Conservation (phyloP, 1,284 basidiomycete species). For the Apiotrichum siamense region DNA sequence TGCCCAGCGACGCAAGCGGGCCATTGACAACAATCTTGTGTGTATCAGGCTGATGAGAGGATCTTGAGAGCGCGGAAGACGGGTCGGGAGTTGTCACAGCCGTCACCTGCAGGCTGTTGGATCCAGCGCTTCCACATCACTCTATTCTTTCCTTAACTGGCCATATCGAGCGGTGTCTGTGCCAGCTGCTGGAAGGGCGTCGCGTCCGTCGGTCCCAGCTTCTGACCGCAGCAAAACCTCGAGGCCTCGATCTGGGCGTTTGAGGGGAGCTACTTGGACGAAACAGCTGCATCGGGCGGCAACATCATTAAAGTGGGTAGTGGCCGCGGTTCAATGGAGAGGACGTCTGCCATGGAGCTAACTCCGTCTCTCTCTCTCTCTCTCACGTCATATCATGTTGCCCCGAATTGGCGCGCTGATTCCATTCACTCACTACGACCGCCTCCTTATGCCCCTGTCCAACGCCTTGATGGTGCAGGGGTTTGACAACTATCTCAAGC, state of each 20-base stretch:
- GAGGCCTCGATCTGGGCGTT: slow-evolving; percentile 50
- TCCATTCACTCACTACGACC: not conserved
- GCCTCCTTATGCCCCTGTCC: not conserved
- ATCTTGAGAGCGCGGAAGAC: too few relatives aligned
- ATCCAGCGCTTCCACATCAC: not conserved
- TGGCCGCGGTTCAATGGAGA: too few relatives aligned
- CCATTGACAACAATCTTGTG: slow-evolving; percentile 37
- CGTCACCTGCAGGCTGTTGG: not conserved
- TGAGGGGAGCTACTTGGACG: slow-evolving; percentile 51
- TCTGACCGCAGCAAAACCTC: slow-evolving; percentile 45
- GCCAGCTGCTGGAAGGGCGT: too few relatives aligned
- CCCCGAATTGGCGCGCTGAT: not conserved
- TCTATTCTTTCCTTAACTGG: too few relatives aligned
- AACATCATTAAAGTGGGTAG: slow-evolving; percentile 48
- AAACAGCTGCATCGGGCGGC: slow-evolving; percentile 44
- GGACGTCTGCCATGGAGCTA: too few relatives aligned
- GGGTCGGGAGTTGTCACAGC: too few relatives aligned
- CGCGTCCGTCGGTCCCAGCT: not conserved
- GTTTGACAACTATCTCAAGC: slow-evolving; percentile 50
- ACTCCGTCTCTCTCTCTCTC: too few relatives aligned
- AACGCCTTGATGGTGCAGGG: slow-evolving; percentile 30
- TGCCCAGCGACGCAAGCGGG: slow-evolving; percentile 35
- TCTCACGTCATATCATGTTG: too few relatives aligned
- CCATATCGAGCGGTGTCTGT: too few relatives aligned
- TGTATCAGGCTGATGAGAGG: slow-evolving; percentile 2